Conservation (phyloP, 208 protist genomes). For the Leishmania mexicana region DNA sequence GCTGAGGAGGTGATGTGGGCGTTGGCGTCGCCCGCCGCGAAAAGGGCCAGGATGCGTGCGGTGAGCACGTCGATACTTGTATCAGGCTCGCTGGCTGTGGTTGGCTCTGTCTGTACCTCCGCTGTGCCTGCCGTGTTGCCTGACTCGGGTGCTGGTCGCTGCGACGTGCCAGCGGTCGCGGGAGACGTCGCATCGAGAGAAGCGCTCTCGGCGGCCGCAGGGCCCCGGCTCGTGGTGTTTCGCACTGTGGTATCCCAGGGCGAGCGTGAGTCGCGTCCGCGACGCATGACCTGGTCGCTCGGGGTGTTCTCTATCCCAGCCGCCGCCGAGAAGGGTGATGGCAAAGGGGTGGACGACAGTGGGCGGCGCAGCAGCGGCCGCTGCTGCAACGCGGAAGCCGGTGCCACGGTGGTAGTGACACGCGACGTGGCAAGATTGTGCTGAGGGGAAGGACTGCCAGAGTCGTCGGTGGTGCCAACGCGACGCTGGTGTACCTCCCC, state of each 20-base stretch:
- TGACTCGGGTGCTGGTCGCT: background rate
- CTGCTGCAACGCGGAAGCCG: background rate
- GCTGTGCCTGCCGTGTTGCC: background rate
- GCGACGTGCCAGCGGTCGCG: background rate
- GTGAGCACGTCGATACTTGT: conserved; percentile 24
- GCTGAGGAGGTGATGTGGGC: background rate
- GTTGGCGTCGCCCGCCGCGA: conserved; percentile 16
- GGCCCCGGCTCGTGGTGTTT: background rate
- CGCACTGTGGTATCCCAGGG: conserved; percentile 1
- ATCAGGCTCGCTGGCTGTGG: background rate
- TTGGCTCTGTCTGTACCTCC: background rate
- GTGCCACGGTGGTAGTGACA: background rate
- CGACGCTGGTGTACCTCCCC: background rate
- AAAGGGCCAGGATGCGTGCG: conserved; percentile 41
- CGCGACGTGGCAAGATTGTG: background rate
- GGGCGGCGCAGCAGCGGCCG: background rate
- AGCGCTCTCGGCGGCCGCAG: background rate
- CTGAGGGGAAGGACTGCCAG: background rate
- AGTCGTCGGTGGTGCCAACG: background rate
- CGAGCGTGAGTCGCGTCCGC: conserved; percentile 13
- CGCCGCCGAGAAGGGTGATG: conserved; percentile 2
- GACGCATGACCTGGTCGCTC: conserved; percentile 31
- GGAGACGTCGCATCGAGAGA: background rate
- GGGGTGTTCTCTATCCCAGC: conserved; percentile 5
- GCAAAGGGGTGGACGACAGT: background rate